phyloP scores from a whole-genome alignment of 1,139 yeast genomes.

The Diutina siamensis region DNA sequence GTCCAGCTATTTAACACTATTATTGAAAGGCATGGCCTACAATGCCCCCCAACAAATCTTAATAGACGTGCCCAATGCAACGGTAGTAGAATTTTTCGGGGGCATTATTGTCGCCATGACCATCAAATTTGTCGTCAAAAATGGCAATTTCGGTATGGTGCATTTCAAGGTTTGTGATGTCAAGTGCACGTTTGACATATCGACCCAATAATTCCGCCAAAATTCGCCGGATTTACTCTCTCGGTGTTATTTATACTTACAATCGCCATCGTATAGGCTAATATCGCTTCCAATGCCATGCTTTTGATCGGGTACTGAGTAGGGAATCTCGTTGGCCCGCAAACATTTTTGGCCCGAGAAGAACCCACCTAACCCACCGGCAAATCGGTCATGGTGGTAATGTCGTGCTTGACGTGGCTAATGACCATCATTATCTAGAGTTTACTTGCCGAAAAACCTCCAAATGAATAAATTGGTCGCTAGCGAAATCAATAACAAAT shows the following conservation, averaged over 20 bases:
- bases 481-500: slow-evolving; percentile 32
- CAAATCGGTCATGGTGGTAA: slow-evolving; percentile 8
- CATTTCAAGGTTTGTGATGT: background rate
- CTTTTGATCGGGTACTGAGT: slow-evolving; percentile 3
- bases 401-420: slow-evolving; percentile 21
- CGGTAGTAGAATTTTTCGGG: slow-evolving; percentile 29
- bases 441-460: background rate
- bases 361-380: background rate
- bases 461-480: background rate
- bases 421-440: slow-evolving; percentile 15
- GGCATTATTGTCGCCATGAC: slow-evolving; percentile 19
- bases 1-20: slow-evolving; percentile 37
- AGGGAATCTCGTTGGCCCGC: slow-evolving; percentile 4
- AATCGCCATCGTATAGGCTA: background rate
- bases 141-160: slow-evolving; percentile 5
- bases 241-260: background rate
- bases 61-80: slow-evolving; percentile 26
- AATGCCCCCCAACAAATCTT: slow-evolving; percentile 23
- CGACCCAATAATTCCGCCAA: background rate
- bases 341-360: background rate
- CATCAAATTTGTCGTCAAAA: background rate
- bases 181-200: background rate
- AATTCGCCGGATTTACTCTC: background rate
- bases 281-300: slow-evolving; percentile 1
- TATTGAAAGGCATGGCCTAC: slow-evolving; percentile 35